Percentiles rank a stretch among this genome's conserved stretches.
Conservation (phyloP, 2,329 filamentous ascomycete genomes). For the Herpotrichia juniperi region DNA sequence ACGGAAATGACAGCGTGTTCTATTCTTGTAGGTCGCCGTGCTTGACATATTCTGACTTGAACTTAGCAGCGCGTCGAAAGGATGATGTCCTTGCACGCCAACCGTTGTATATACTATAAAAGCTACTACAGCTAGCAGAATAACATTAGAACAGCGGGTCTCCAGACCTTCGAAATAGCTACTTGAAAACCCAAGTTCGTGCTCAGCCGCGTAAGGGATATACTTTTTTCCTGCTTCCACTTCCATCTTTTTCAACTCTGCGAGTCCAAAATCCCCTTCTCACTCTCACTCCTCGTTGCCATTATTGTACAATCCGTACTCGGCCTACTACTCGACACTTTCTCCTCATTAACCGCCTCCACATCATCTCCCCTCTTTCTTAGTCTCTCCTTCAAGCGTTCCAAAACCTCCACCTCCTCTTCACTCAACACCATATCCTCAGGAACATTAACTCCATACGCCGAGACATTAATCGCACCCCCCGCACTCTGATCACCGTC, state of each 20-base stretch:
- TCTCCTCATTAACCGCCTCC: conserved; percentile 9
- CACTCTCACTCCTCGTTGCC: conserved; percentile 13
- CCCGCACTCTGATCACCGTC: background rate
- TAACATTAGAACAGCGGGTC: too few species aligned
- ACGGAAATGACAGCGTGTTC: too few species aligned
- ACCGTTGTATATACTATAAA: too few species aligned
- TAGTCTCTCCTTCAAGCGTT: conserved; percentile 42
- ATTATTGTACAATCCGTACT: conserved; percentile 30
- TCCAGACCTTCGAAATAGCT: too few species aligned
- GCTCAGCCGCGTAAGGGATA: too few species aligned
- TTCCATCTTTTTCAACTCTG: background rate
- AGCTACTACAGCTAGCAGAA: too few species aligned
- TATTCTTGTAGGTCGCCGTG: too few species aligned
- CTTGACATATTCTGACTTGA: too few species aligned
- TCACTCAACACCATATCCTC: conserved; percentile 40
- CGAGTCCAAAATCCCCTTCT: background rate
- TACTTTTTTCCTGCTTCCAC: too few species aligned
- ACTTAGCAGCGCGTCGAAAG: too few species aligned
- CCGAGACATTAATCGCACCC: conserved; percentile 4
- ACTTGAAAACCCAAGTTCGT: too few species aligned
- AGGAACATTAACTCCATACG: conserved; percentile 21
- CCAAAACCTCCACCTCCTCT: conserved; percentile 44
- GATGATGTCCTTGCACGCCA: too few species aligned
- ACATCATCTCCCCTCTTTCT: conserved; percentile 19
- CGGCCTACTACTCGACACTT: conserved; percentile 15